Evolutionary conservation across 768 basidiomycete genomes (phyloP).

Genomic region (Pleurotus sapidus): DNA sequence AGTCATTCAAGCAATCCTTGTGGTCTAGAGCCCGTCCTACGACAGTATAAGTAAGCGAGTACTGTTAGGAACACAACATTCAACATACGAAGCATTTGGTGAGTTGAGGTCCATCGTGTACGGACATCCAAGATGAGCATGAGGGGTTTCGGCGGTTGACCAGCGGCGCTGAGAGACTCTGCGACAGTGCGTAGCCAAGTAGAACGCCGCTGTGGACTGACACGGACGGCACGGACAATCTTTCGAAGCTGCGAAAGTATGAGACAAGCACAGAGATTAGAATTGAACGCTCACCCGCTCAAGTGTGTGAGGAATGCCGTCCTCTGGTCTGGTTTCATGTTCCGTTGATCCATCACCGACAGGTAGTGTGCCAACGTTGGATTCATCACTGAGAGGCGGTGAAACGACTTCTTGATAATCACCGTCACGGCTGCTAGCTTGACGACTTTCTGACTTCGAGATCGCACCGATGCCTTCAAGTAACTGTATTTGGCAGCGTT

Average conservation of each 20-base stretch:
- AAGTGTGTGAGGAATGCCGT: no score
- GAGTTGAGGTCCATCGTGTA: slow-evolving; percentile 26
- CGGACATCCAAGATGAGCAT: slow-evolving; percentile 27
- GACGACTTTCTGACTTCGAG: background rate
- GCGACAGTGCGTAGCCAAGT: background rate
- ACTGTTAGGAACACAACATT: no score
- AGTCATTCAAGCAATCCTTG: background rate
- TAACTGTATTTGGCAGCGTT: background rate
- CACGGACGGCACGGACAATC: slow-evolving; percentile 12
- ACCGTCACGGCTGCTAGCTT: no score
- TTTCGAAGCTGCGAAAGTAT: slow-evolving; percentile 12
- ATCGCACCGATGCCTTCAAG: slow-evolving; percentile 10
- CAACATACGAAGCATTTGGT: slow-evolving; percentile 23
- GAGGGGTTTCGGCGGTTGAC: no score
- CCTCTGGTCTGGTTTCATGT: no score
- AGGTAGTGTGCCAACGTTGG: background rate
- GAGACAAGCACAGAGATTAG: no score
- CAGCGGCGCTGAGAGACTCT: background rate
- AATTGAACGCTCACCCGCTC: no score
- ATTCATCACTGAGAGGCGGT: background rate
- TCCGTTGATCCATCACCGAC: background rate
- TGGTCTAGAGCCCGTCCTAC: background rate
- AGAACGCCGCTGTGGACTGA: slow-evolving; percentile 13
- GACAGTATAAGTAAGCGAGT: background rate
- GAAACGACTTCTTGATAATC: background rate